Evolutionary conservation across 768 basidiomycete genomes (phyloP), one percentile per base, ranked within the genome.

Genomic region (Hemileccinum impolitum): DNA sequence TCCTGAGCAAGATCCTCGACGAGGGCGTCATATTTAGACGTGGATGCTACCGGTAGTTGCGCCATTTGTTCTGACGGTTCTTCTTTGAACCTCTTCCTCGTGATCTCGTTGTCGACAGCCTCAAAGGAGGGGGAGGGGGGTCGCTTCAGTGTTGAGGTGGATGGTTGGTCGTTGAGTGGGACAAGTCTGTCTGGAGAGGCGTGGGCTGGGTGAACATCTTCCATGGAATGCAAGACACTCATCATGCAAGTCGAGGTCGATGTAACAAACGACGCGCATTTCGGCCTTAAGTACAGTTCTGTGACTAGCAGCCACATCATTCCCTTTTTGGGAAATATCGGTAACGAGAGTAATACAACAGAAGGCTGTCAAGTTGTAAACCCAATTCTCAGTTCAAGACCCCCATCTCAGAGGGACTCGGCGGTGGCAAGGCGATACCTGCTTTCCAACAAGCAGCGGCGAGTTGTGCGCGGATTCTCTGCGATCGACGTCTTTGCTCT

Each of bases 1-100:
- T 91, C 89, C 60, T 86, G 75, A 23, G 76, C 79, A 46, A 90
- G 69, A 56, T 85, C 79, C 36, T 85, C 81, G 19, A 76, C 76
- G 48, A 89, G 73, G 13, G 53, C 37, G 17, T 53, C 53, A 18
- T 61, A 54, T 53, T 61, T 59, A 23, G 61, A 62, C 25, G 51
- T 41, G 1, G 59, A 62, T 12, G 48, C 45, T 43, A 48, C 53
- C 57, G 39, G 54, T 13, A 17, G 18, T 46, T 54, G 43, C 1
- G 45, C 15, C 42, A 35, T 47, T 31, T 64, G 66, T 41, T 57
- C 39, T 38, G 68, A 39, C n/a, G 54, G 26, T 44, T 71, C 72
- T 50, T 80, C 79, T 64, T 78, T 86, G 59, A 79, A 62, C 63
- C 80, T 77, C 75, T 88, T 87, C 58, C 79, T 73, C 58, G 71